Base-by-base conservation (phyloP, 495 filamentous ascomycete species). In the Aspergillus indologenus region DNA sequence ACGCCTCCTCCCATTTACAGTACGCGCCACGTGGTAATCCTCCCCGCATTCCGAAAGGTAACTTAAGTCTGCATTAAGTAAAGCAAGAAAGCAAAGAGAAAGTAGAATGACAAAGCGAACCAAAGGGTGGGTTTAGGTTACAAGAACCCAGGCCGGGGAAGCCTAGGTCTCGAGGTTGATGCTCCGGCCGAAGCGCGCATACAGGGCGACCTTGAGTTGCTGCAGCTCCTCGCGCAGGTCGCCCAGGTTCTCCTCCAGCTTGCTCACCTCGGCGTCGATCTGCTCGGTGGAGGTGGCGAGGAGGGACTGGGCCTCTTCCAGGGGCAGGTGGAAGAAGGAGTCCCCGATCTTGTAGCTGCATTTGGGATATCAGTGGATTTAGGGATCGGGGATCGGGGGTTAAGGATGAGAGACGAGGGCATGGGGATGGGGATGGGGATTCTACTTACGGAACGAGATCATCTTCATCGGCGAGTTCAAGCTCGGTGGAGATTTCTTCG, bases 91-190 rank as follows among this genome's bases (percentile, higher is more conserved):
- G n/a, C n/a, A n/a, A n/a, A n/a, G n/a, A n/a, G n/a, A n/a, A n/a
- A n/a, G n/a, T n/a, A n/a, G n/a, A n/a, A n/a, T n/a, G n/a, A n/a
- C n/a, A n/a, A n/a, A n/a, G n/a, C n/a, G n/a, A n/a, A n/a, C n/a
- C n/a, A n/a, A n/a, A n/a, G n/a, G n/a, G n/a, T n/a, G n/a, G n/a
- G n/a, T n/a, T n/a, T n/a, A n/a, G n/a, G n/a, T n/a, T 8, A 48
- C 20, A 48, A 15, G 18, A 23, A 48, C 3, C n/a, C n/a, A n/a
- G n/a, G n/a, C n/a, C n/a, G n/a, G n/a, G n/a, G n/a, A n/a, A n/a
- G n/a, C n/a, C 84, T 78, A 97, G 63, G 88, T 90, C 73, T 98
- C 93, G 63, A 98, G 75, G 69, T 98, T 98, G 78, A 98, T 97
- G 67, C 90, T 94, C 63, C 87, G 83, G 12, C 93, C 93, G 76